These are phyloP conservation scores for Raffaelea arxii DNA, from an alignment of 2,329 filamentous ascomycete species.

Conservation along the genomic window DNA sequence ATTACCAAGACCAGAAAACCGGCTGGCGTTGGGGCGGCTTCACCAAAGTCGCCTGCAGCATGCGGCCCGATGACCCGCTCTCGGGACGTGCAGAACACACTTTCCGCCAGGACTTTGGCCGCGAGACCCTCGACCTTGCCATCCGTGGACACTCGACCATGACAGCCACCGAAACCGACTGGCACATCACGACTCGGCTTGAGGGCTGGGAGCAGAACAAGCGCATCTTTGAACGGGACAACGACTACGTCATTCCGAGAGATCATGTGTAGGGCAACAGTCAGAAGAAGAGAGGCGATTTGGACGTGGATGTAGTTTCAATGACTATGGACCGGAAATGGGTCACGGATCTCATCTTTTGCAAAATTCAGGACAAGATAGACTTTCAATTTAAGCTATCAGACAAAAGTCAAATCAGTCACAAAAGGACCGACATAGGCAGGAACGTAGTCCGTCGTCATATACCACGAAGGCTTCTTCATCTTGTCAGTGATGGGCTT, in stretches of 20 bases:
- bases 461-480: too few relatives aligned
- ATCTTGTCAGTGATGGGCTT: too few relatives aligned
- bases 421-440: too few relatives aligned
- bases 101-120: background rate
- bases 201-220: background rate
- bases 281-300: too few relatives aligned
- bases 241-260: background rate
- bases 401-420: too few relatives aligned
- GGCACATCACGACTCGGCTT: background rate
- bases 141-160: background rate
- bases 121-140: background rate
- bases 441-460: too few relatives aligned
- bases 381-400: too few relatives aligned
- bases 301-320: too few relatives aligned
- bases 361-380: too few relatives aligned
- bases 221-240: background rate
- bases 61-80: background rate
- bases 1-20: background rate
- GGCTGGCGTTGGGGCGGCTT: background rate
- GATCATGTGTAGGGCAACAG: background rate
- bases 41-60: background rate
- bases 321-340: too few relatives aligned
- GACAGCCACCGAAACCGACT: background rate
- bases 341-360: too few relatives aligned
- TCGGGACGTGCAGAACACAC: background rate